Base-by-base conservation (phyloP, 768 basidiomycete genomes). In the Hydnum rufescens region DNA sequence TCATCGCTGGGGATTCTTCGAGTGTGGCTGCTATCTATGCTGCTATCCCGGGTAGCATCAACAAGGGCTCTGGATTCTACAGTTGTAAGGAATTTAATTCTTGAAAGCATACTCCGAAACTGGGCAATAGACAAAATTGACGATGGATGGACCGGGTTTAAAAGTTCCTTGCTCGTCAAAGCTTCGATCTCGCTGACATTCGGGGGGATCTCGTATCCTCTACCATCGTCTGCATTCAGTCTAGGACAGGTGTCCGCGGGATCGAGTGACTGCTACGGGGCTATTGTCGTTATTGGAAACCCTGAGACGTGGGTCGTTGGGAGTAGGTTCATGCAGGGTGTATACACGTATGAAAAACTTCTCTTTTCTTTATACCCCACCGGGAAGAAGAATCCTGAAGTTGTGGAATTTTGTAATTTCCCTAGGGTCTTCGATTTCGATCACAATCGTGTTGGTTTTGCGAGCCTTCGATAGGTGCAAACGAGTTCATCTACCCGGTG, bases 221-320 rank as follows among this genome's bases (percentile, higher is more conserved):
- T 67, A 55, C 50, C 51, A 31, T 23, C 55, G 1, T 58, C 51
- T 25, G 55, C 30, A 25, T 55, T 57, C 59, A 67, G 64, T 57
- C 58, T 68, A 25, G 67, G 67, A 16, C 44, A 46, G 3, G 34
- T 53, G 30, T 8, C 25, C 16, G 30, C 34, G 22, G 56, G 56
- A 28, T 55, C 54, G 4, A 50, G 26, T 22, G 22, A 42, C 6
- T 54, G 53, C 42, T 30, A 52, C 5, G 56, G 56, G 32, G 49
- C 42, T 8, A 57, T 57, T 34, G 51, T 53, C 30, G 51, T 13
- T 28, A n/a, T n/a, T 4, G 53, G 36, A 26, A 51, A n/a, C n/a
- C 19, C 13, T 23, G n/a, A 22, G 19, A 25, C 52, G 25, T 55
- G 54, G 2, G 47, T 55, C 26, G 8, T 55, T 29, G 53, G 53